Percentiles rank a stretch among this genome's conserved stretches.
Evolutionary conservation across 331 rosid genomes (phyloP).

Genomic region (Stylosanthes scabra): DNA sequence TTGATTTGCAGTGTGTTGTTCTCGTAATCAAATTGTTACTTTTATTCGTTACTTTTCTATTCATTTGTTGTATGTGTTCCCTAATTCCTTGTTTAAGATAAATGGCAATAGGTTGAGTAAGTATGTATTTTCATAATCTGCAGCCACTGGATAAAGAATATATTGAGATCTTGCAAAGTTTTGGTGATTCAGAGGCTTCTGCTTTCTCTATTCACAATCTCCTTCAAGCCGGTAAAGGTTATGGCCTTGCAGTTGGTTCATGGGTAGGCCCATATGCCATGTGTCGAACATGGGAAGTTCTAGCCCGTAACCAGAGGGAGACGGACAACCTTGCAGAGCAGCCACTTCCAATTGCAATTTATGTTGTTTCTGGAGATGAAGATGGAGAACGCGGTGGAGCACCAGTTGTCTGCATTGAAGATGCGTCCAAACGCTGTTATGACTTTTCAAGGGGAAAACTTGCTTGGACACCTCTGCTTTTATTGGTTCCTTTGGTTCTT

Average conservation of each 20-base stretch:
- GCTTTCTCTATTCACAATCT: constrained; percentile 89
- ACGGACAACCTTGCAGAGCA: constrained; percentile 53
- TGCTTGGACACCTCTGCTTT: constrained; percentile 89
- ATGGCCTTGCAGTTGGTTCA: constrained; percentile 90
- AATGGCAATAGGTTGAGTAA: background rate
- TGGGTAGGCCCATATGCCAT: constrained; percentile 99
- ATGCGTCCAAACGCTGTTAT: constrained; percentile 73
- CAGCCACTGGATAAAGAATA: constrained; percentile 78
- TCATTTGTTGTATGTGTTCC: constrained; percentile 5
- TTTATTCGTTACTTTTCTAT: background rate
- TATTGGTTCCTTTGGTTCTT: constrained; percentile 97
- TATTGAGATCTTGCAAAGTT: constrained; percentile 66
- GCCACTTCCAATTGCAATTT: constrained; percentile 89
- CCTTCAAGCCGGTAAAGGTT: constrained; percentile 84
- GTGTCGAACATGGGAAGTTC: constrained; percentile 97
- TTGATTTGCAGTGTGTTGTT: constrained; percentile 36
- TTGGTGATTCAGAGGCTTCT: constrained; percentile 83
- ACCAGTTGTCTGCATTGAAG: constrained; percentile 89
- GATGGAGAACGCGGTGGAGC: constrained; percentile 99
- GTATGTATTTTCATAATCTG: constrained; percentile 31
- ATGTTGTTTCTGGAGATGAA: constrained; percentile 97
- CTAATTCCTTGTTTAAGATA: constrained; percentile 18
- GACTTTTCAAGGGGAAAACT: constrained; percentile 72
- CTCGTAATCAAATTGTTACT: constrained; percentile 23
- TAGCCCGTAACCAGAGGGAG: constrained; percentile 63